Percentiles rank a stretch among this genome's conserved stretches.
phyloP scores from a whole-genome alignment of 768 basidiomycete species.

The Floccularia luteovirens region DNA sequence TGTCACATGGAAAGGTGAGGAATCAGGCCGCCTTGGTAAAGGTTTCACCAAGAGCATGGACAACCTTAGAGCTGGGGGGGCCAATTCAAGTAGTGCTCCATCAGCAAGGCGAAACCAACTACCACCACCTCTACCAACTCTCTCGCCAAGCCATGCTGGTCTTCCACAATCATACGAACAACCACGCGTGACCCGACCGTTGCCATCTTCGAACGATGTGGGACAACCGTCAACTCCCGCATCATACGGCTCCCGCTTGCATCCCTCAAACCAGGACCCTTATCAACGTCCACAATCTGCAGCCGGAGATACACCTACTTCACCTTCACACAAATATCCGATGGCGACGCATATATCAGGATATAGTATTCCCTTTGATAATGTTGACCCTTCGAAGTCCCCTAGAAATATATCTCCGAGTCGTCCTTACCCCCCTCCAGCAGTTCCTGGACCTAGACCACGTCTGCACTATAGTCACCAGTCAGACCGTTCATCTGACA shows the following conservation, averaged over 20 bases:
- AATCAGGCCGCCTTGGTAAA: slow-evolving; percentile 21
- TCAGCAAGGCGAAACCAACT: slow-evolving; percentile 22
- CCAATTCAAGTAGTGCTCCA: slow-evolving; percentile 24
- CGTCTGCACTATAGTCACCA: slow-evolving; percentile 21
- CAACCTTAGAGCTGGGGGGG: slow-evolving; percentile 31
- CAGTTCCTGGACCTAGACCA: slow-evolving; percentile 21
- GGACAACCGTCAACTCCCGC: slow-evolving; percentile 16
- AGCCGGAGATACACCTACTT: slow-evolving; percentile 36
- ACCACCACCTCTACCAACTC: slow-evolving; percentile 15
- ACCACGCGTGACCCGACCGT: slow-evolving; percentile 27
- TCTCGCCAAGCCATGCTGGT: slow-evolving; percentile 17
- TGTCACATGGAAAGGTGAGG: slow-evolving; percentile 44
- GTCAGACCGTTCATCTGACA: slow-evolving; percentile 26
- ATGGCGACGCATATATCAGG: slow-evolving; percentile 29
- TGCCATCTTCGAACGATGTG: slow-evolving; percentile 25
- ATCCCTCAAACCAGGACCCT: slow-evolving; percentile 43
- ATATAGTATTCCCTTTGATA: slow-evolving; percentile 23
- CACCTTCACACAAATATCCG: slow-evolving; percentile 24
- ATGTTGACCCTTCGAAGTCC: slow-evolving; percentile 24
- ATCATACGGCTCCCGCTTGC: slow-evolving; percentile 5
- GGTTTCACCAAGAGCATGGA: slow-evolving; percentile 50
- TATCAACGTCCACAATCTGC: slow-evolving; percentile 61
- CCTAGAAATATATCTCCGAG: slow-evolving; percentile 27
- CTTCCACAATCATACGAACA: slow-evolving; percentile 37
- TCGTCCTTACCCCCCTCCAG: slow-evolving; percentile 20